These are phyloP conservation scores for Calocera cornea DNA, from an alignment of 768 basidiomycete genomes.

Conservation along the genomic window DNA sequence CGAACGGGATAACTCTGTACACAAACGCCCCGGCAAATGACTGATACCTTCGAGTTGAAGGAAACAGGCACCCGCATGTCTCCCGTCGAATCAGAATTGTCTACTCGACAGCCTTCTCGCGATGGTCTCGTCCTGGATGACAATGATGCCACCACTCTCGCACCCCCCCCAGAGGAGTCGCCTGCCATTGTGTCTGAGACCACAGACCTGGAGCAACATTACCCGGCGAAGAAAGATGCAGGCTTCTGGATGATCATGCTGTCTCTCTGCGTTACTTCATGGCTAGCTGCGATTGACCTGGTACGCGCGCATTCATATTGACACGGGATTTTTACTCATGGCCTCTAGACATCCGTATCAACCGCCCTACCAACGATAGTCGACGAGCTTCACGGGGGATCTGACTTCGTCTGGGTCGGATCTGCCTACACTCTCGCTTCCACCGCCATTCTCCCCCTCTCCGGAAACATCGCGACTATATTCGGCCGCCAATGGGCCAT, in stretches of 20 bases:
- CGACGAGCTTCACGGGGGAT: conserved; percentile 15
- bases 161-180: neutral
- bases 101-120: too few species aligned
- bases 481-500: conserved; percentile 6
- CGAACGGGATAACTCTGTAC: too few species aligned
- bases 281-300: neutral
- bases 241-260: conserved; percentile 4
- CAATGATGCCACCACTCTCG: neutral
- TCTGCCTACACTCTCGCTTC: conserved; percentile 32
- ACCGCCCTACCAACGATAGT: conserved; percentile 19
- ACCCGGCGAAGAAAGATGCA: neutral
- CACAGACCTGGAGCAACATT: neutral
- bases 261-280: neutral
- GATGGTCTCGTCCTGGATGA: neutral
- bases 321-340: neutral
- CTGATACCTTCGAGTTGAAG: too few species aligned
- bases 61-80: too few species aligned
- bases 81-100: too few species aligned
- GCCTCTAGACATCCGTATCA: conserved; percentile 15
- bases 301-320: neutral
- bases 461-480: conserved; percentile 26
- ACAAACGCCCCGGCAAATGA: too few species aligned
- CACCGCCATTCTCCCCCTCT: conserved; percentile 31
- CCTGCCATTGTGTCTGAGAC: neutral
- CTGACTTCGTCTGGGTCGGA: conserved; percentile 32